A percentile compares a stretch with the other conserved stretches of the same genome.
Conservation (phyloP, 148 eudicot species). For the Rhododendron mucronatum region DNA sequence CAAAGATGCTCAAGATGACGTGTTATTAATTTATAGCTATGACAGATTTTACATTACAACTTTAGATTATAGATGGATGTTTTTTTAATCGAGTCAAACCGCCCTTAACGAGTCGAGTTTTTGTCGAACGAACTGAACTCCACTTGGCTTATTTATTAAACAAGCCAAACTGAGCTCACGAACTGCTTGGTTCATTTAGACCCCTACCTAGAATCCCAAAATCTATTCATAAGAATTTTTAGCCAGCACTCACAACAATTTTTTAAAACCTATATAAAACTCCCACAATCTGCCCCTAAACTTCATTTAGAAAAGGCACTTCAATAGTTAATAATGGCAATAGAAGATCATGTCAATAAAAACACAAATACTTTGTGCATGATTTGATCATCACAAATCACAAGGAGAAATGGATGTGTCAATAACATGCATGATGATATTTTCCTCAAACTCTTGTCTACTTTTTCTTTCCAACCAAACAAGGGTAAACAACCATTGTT, state of each 20-base stretch:
- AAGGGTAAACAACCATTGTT: neutral
- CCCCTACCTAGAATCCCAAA: neutral
- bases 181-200: too few relatives aligned
- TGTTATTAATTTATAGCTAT: too few relatives aligned
- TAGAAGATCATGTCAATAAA: neutral
- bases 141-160: too few relatives aligned
- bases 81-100: too few relatives aligned
- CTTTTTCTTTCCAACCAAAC: neutral
- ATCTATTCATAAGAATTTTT: neutral
- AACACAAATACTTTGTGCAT: too few relatives aligned
- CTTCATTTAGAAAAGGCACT: neutral
- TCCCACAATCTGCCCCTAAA: neutral
- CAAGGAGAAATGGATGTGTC: neutral
- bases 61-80: too few relatives aligned
- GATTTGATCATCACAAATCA: neutral
- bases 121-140: too few relatives aligned
- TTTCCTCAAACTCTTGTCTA: neutral
- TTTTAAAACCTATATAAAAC: neutral
- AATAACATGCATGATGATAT: neutral
- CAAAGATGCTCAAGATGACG: too few relatives aligned
- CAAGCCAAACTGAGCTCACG: too few relatives aligned
- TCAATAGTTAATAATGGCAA: neutral
- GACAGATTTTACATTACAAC: too few relatives aligned
- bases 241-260: neutral
- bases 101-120: too few relatives aligned